These are phyloP conservation scores for Fusarium tuaranense DNA, from an alignment of 2,329 filamentous ascomycete genomes.

Conservation along the genomic window DNA sequence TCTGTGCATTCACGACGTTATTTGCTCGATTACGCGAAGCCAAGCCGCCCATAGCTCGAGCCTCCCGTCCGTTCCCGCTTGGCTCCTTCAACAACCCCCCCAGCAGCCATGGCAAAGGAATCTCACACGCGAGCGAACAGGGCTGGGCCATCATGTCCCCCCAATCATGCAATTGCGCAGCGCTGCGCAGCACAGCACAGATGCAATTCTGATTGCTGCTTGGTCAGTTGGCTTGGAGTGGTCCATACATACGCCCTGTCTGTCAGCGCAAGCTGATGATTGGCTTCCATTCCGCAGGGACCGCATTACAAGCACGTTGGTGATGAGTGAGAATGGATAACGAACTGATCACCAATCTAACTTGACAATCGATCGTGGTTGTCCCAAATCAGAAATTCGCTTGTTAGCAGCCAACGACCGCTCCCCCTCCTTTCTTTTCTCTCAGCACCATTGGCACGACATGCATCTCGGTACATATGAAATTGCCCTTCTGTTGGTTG, in stretches of 20 bases:
- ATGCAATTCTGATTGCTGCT: not conserved
- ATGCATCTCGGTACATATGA: not conserved
- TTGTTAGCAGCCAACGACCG: not conserved
- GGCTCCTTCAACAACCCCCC: not conserved
- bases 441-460: not conserved
- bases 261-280: slow-evolving; percentile 4
- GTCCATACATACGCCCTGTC: not conserved
- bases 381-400: not conserved
- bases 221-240: not conserved
- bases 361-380: not conserved
- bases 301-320: not conserved
- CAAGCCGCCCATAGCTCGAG: slow-evolving; percentile 12
- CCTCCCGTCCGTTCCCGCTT: not conserved
- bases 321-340: not conserved
- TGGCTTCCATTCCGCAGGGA: not conserved
- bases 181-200: too few species aligned
- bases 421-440: not conserved
- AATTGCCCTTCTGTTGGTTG: not conserved
- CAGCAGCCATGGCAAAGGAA: not conserved
- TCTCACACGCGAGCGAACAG: not conserved
- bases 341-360: not conserved
- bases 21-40: slow-evolving; percentile 27
- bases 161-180: not conserved
- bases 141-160: not conserved
- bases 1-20: slow-evolving; percentile 1